Base-by-base conservation (phyloP, 1,284 basidiomycete species). In the Cutaneotrichosporon sp. region DNA sequence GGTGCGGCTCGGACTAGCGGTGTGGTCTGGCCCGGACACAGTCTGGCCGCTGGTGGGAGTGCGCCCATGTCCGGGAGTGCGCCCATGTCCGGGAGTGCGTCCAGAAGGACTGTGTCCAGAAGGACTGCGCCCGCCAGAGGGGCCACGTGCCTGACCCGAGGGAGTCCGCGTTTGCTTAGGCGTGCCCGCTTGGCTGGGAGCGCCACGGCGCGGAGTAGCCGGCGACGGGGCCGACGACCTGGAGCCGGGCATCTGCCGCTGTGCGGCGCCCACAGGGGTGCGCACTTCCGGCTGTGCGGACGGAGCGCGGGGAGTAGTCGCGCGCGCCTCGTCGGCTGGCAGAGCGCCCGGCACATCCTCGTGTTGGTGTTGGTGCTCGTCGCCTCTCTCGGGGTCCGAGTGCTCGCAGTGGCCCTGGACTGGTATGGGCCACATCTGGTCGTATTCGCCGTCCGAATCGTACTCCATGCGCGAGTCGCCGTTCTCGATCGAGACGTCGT, bases 361-460 rank as follows among this genome's bases (percentile, higher is more conserved):
- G 36, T 38, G 6, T 16, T 38, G 36, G 16, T 18, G 38, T 7
- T 36, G 10, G 38, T 2, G 18, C 38, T 42, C 38, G 38, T 42
- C 29, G 29, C 29, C 29, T 29, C 29, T 29, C 29, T 29, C 29
- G 29, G 9, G 18, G 38, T 42, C 38, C 18, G 38, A n/a, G 16
- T 7, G 18, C 38, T 18, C 38, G 38, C 38, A 42, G 38, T n/a
- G 38, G 16, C n/a, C 18, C 18, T 42, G 18, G 7, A n/a, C 18
- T 18, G 38, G 18, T 7, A 42, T 7, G 38, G 9, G 18, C 16
- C 18, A 8, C n/a, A 65, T 67, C 7, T 67, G 65, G 22, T 65
- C 67, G 22, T 66, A 62, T 20, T 72, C 69, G 27, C 58, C 56
- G 38, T 64, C 59, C n/a, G n/a, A n/a, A 63, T 66, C 69, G 16